Evolutionary conservation across 257 asterid genomes (phyloP), one percentile per base, ranked within the genome.

Genomic region (Solanum dulcamara): DNA sequence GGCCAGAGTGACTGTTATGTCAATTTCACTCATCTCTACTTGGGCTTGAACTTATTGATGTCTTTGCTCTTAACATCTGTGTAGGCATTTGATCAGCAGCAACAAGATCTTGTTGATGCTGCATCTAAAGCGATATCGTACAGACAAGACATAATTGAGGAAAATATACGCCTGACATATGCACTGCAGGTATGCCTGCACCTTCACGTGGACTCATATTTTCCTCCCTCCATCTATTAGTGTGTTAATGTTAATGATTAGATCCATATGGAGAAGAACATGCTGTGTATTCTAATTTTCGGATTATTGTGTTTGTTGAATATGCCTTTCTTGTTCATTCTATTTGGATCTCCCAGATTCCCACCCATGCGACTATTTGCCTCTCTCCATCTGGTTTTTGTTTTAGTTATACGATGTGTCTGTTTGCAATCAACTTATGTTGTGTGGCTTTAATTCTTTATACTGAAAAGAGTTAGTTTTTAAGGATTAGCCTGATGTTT

Each of bases 51-150:
- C 83, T 79, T 46, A 48, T 30, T 48, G 42, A 33, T 18, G 64
- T 87, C 85, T 68, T 77, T 60, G 71, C 26, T 57, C 35, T 82
- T 80, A 81, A 89, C 81, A 42, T 81, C 86, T 81, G 80, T 84
- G 5, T 85, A 96, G 99, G 98, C 97, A 88, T 97, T 97, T 87
- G 98, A 97, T 90, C 98, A 95, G 90, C 99, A 97, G 91, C 98
- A 97, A 68, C 98, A 95, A 88, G 99, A 97, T 92, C 98, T 97
- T 86, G 96, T 94, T 89, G 95, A 92, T 92, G 98, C 99, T 90
- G 98, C 98, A 72, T 95, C 99, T 84, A 97, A 94, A 92, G 98
- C 99, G 83, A 92, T 94, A 84, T 95, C 99, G 79, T 97, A 97
- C 87, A 92, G 98, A 88, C 99, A 97, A 87, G 98, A 94, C 85